Evolutionary conservation across 768 basidiomycete species (phyloP), one percentile per base, ranked within the genome.

Genomic region (Amanita subjunquillea): DNA sequence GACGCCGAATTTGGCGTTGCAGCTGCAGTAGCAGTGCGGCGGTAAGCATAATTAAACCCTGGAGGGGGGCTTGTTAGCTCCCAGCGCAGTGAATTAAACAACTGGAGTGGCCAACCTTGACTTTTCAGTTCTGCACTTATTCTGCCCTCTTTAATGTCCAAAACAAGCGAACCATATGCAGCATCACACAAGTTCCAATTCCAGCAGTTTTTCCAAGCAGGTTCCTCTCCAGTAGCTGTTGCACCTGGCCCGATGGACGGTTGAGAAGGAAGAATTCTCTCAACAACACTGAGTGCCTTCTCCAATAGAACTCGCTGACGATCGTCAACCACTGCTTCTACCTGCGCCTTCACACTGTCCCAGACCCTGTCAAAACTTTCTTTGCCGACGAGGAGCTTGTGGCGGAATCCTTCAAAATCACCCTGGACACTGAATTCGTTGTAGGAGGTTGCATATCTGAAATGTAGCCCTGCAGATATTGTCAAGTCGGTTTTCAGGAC

Each of bases 141-240:
- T 46, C 94, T 75, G 6, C 95, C 93, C 54, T 98, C 94, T 59
- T 87, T 87, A 60, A 98, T 71, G 58, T 96, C 92, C 42, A 99
- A 71, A 1, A 96, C 72, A 32, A 99, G 76, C 9, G 82, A 83
- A 1, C 96, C 95, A 55, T 86, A 96, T 2, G 92, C 89, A 5
- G 95, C 95, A 59, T 99, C 96, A 57, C 93, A 93, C 40, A 98
- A 70, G 62, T 97, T 95, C 95, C 95, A 96, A 65, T 96, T 92
- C 95, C 95, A 97, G 65, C 91, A 92, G 65, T 96, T 97, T 69
- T 97, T 99, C 96, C 96, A 99, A 0, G 90, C 84, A 3, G 86
- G 83, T 60, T 97, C 93, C 65, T 99, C 95, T 2, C 78, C 77
- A 2, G 77, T 73, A 7, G 76, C 72, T 1, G 77, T 72, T 6